Evolutionary conservation across 768 basidiomycete genomes (phyloP).

Genomic region (Pisolithus sp.): DNA sequence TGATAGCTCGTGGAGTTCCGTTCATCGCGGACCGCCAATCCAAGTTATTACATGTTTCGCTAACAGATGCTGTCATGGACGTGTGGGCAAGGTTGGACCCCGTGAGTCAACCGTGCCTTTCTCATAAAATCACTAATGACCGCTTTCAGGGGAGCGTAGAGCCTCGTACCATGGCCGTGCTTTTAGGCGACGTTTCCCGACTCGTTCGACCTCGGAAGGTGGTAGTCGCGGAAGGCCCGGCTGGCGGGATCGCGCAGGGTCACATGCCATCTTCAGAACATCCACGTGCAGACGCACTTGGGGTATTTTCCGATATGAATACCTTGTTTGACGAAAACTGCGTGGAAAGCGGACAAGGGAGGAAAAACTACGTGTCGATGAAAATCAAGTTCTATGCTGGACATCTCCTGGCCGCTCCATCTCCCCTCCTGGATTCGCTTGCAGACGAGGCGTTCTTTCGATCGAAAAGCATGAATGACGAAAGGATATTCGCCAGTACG

Average conservation of each 20-base stretch:
- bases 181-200: constrained; percentile 49
- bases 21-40: constrained; percentile 61
- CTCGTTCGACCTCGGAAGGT: constrained; percentile 46
- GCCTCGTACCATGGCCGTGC: constrained; percentile 40
- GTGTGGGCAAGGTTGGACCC: constrained; percentile 58
- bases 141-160: constrained; percentile 26
- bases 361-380: constrained; percentile 37
- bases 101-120: constrained; percentile 10
- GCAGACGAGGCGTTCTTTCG: constrained; percentile 35
- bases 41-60: constrained; percentile 41
- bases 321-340: constrained; percentile 12
- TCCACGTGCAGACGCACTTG: constrained; percentile 10
- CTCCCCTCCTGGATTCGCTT: constrained; percentile 33
- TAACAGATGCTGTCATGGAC: constrained; percentile 51
- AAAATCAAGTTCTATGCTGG: constrained; percentile 71
- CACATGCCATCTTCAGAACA: constrained; percentile 7
- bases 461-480: constrained; percentile 21
- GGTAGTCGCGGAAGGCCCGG: not conserved
- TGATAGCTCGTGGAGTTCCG: constrained; percentile 51
- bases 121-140: constrained; percentile 8
- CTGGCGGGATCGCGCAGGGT: not conserved
- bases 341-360: not conserved
- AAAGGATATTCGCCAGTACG: not conserved
- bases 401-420: constrained; percentile 46
- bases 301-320: constrained; percentile 23